A percentile compares a stretch with the other conserved stretches of the same genome.
Evolutionary conservation across 1,284 basidiomycete species (phyloP).

Genomic region (Porogramme epimiltina): DNA sequence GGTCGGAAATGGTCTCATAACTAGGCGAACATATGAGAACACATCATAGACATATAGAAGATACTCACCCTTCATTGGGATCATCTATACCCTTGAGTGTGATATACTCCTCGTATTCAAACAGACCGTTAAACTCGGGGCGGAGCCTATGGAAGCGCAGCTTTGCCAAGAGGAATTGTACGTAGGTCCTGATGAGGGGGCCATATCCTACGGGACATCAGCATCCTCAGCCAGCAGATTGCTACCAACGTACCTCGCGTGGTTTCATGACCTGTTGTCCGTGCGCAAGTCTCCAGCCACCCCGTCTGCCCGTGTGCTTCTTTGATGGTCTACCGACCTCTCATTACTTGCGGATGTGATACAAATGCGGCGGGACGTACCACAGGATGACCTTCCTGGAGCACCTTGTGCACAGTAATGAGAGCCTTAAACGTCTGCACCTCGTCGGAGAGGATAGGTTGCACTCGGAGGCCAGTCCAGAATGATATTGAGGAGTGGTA

Average conservation of each 20-base stretch:
- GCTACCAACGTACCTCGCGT: constrained; percentile 58
- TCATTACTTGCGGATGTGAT: neutral
- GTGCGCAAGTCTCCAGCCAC: constrained; percentile 94
- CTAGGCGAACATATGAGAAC: constrained; percentile 41
- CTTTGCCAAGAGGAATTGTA: constrained; percentile 93
- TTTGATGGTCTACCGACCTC: constrained; percentile 74
- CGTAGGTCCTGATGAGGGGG: constrained; percentile 90
- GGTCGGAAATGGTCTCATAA: constrained; percentile 93
- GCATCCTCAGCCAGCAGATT: neutral
- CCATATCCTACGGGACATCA: constrained; percentile 72
- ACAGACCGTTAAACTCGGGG: constrained; percentile 94
- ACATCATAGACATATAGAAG: neutral
- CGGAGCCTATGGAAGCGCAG: constrained; percentile 91
- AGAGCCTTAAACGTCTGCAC: constrained; percentile 96
- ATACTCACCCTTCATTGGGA: constrained; percentile 90
- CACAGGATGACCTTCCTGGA: constrained; percentile 93
- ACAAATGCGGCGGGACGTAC: constrained; percentile 49
- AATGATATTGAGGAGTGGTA: constrained; percentile 97
- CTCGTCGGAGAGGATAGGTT: constrained; percentile 93
- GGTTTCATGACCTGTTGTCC: constrained; percentile 83
- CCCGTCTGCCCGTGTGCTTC: constrained; percentile 95
- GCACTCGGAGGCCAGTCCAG: constrained; percentile 93
- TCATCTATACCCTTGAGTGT: constrained; percentile 95
- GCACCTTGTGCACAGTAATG: constrained; percentile 93
- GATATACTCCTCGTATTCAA: constrained; percentile 97